Evolutionary conservation across 2,329 filamentous ascomycete genomes (phyloP).

Genomic region (Chaetothyriales sp.): DNA sequence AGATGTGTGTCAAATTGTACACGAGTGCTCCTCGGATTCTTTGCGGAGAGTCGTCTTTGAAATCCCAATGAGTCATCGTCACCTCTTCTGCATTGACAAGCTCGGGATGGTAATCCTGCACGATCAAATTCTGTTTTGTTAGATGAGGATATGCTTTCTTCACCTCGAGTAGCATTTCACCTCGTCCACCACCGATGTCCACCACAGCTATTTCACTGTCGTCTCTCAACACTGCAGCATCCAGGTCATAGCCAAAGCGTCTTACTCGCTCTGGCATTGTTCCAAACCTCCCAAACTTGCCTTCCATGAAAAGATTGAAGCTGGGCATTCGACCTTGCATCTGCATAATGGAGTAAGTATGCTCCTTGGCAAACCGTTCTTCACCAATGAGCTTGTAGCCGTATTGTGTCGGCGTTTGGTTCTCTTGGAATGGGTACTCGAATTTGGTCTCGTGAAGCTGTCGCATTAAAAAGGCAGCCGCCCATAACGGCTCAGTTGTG

Average conservation of each 20-base stretch:
- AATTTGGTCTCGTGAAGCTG: slow-evolving; percentile 24
- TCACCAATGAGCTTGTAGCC: slow-evolving; percentile 24
- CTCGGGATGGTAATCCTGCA: slow-evolving; percentile 27
- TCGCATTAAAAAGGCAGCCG: slow-evolving; percentile 25
- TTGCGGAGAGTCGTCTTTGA: slow-evolving; percentile 23
- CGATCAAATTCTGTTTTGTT: slow-evolving; percentile 19
- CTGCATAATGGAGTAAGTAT: slow-evolving; percentile 27
- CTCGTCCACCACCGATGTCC: slow-evolving; percentile 27
- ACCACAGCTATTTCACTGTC: slow-evolving; percentile 20
- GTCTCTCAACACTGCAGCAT: slow-evolving; percentile 13
- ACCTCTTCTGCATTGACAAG: slow-evolving; percentile 20
- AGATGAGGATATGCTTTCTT: slow-evolving; percentile 24
- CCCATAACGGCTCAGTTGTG: slow-evolving; percentile 25
- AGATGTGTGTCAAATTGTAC: slow-evolving; percentile 25
- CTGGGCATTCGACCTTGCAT: slow-evolving; percentile 26
- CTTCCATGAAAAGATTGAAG: slow-evolving; percentile 28
- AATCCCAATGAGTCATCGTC: slow-evolving; percentile 25
- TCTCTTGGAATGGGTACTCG: slow-evolving; percentile 24
- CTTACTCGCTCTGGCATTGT: slow-evolving; percentile 23
- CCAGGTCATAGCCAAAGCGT: slow-evolving; percentile 23
- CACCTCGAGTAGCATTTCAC: slow-evolving; percentile 26
- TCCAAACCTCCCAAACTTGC: slow-evolving; percentile 25
- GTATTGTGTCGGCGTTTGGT: slow-evolving; percentile 24
- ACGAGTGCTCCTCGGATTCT: slow-evolving; percentile 23
- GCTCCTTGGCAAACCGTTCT: slow-evolving; percentile 19